Base-by-base conservation (phyloP, 2,329 filamentous ascomycete genomes). In the Hymenoscyphus salicellus region DNA sequence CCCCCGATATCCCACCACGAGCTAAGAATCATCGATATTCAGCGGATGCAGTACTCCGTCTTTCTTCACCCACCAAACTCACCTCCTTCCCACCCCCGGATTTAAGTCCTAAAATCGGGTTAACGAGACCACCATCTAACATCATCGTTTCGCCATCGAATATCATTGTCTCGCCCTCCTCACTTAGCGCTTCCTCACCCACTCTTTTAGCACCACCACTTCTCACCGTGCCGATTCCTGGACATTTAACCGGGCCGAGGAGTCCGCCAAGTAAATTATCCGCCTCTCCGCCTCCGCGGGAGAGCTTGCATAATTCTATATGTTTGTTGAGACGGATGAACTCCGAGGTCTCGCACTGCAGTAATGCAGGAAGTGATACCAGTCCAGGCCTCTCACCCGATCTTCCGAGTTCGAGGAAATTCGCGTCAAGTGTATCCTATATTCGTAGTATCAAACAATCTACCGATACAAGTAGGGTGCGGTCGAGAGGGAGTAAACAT, bases 301-400 rank as follows among this genome's bases (percentile, higher is more conserved):
- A 66, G 7, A 65, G 64, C 2, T 55, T 72, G 1, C 36, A 63
- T 10, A 56, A 43, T 1, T 62, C 63, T 2, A 66, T 72, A 26
- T 32, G 49, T 7, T 61, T 69, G 58, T 59, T 72, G 0, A 61
- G 70, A 0, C 63, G 70, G 14, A 71, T 71, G 70, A 72, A 72
- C 55, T 66, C 62, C 30, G 66, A 69, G n/a, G 26, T 71, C 41
- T 59, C 63, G 7, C 20, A 49, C 41, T 64, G 52, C 55, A 65
- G 62, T 58, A 62, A 36, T 14, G 28, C 16, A 46, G 68, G 58
- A 17, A 49, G 55, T n/a, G 58, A 57, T 0, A 60, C 55, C n/a
- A 49, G 30, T 26, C 30, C 26, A 26, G 2, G 17, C 17, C 20
- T 52, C 3, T 17, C 33, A 14, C 26, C 52, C 20, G 16, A 58